Percentiles rank a stretch among this genome's conserved stretches.
phyloP scores from a whole-genome alignment of 148 eudicot species.

The Diospyros lotus region DNA sequence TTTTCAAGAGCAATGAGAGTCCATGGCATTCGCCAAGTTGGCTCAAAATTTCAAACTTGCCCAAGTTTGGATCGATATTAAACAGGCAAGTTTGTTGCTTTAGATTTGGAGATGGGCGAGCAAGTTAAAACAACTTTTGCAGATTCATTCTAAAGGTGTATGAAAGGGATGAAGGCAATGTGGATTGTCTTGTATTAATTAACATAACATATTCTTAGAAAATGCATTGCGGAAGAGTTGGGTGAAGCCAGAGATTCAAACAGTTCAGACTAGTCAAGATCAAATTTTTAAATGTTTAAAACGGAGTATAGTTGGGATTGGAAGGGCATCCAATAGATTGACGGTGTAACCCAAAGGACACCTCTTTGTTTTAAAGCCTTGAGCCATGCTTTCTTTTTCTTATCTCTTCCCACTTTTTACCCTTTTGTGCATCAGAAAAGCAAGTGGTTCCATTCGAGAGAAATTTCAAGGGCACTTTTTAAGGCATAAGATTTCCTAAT shows the following conservation, averaged over 20 bases:
- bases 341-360: conserved; percentile 1
- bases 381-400: conserved; percentile 4
- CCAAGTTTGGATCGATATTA: not conserved
- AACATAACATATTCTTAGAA: not conserved
- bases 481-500: not conserved
- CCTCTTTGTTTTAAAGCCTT: conserved; percentile 7
- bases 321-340: conserved; percentile 11
- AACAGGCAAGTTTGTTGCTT: conserved; percentile 7
- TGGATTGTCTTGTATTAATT: not conserved
- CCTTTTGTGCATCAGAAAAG: not conserved
- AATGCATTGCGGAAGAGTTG: not conserved
- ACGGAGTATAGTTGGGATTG: not conserved
- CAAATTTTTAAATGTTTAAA: not conserved
- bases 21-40: not conserved
- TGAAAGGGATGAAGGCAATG: not conserved
- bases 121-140: not conserved
- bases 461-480: not conserved
- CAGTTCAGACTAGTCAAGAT: not conserved
- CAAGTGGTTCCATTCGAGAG: conserved; percentile 1
- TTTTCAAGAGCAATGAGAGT: too few species aligned
- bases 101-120: not conserved
- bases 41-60: conserved; percentile 12
- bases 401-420: not conserved
- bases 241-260: not conserved
- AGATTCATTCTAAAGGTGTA: conserved; percentile 5